Evolutionary conservation across 768 basidiomycete species (phyloP), one percentile per base, ranked within the genome.

Genomic region (Lentinula boryana): DNA sequence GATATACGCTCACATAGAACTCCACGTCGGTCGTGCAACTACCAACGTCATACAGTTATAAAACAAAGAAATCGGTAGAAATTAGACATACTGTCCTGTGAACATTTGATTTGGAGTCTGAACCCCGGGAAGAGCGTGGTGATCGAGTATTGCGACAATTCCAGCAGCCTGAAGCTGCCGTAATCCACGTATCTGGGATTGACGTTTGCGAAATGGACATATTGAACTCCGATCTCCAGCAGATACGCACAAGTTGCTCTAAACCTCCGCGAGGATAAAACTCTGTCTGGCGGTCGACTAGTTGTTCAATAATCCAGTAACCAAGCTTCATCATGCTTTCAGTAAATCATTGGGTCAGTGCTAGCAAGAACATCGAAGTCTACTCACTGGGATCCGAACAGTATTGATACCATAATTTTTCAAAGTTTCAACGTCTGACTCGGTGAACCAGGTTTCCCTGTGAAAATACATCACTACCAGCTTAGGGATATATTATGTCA

Each of bases 301-400:
- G 74, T 3, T 76, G 78, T 68, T 93, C 91, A 7, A 93, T 74
- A 51, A 92, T 85, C 91, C 91, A 93, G 68, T 87, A 93, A 0
- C 91, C 90, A 43, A 92, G 81, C 89, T 91, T 43, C 3, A 40
- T 51, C 36, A 1, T 48, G 0, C 10, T 13, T 7, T 18, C 52
- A 40, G 31, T 49, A 9, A 38, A 4, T 23, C 12, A 52, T 31
- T 52, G 61, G 9, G 32, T 40, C 52, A 21, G 53, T 41, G 9
- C 27, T 3, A 27, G n/a, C 33, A 13, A 8, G 15, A 6, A 51
- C 23, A 12, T 16, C 23, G 27, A 15, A 12, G n/a, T n/a, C 3
- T 51, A 43, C 85, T 61, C 65, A 89, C 89, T 0, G 91, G 91
- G 65, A 92, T 76, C 35, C 91, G 84, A 62, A 89, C 87, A 16